A percentile compares a stretch with the other conserved stretches of the same genome.
These are phyloP conservation scores for Tothia fuscella DNA, from an alignment of 2,329 filamentous ascomycete genomes.

Conservation along the genomic window DNA sequence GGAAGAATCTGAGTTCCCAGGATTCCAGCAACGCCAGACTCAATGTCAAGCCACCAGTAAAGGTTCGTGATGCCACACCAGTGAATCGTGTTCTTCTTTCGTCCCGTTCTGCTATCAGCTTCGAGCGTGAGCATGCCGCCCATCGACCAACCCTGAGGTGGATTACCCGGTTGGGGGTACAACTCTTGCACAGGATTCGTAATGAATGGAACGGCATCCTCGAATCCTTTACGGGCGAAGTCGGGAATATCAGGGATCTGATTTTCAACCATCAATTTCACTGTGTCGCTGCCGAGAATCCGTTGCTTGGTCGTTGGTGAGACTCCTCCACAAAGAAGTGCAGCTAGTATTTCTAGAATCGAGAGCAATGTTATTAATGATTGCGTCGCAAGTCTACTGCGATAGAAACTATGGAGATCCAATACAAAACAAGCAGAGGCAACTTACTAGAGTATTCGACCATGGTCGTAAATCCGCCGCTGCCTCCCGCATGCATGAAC, in stretches of 20 bases:
- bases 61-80: conserved; percentile 51
- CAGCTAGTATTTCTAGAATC: conserved; percentile 9
- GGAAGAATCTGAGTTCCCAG: conserved; percentile 23
- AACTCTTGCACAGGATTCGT: conserved; percentile 16
- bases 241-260: conserved; percentile 23
- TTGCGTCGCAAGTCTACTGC: not conserved
- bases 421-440: too few relatives aligned
- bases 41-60: conserved; percentile 52
- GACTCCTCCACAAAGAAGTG: conserved; percentile 10
- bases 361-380: not conserved
- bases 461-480: too few relatives aligned
- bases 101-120: not conserved
- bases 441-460: too few relatives aligned
- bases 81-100: conserved; percentile 11
- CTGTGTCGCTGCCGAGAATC: conserved; percentile 7
- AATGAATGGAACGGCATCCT: conserved; percentile 22
- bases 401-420: too few relatives aligned
- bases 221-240: conserved; percentile 22
- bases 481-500: too few relatives aligned
- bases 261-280: conserved; percentile 10
- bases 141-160: conserved; percentile 55
- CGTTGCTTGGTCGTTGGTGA: conserved; percentile 7
- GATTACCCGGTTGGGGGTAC: conserved; percentile 23
- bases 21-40: conserved; percentile 41
- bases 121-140: conserved; percentile 22